phyloP scores from a whole-genome alignment of 768 basidiomycete species.

The Megacollybia marginata region DNA sequence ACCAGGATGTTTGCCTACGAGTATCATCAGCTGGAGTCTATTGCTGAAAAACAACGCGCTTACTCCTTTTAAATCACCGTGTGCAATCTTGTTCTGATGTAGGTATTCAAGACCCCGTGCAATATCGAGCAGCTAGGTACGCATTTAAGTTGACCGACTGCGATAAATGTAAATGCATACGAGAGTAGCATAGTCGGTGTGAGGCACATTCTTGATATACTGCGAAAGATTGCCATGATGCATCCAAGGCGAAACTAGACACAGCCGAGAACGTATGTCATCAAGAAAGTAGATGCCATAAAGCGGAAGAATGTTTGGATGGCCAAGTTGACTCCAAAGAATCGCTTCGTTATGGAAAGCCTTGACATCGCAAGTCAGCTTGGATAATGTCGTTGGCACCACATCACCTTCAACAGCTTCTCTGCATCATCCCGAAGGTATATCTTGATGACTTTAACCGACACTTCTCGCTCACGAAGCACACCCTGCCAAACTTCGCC shows the following conservation, averaged over 20 bases:
- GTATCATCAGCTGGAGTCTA: neutral
- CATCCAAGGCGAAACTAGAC: conserved; percentile 15
- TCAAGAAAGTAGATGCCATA: conserved; percentile 20
- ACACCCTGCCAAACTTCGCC: conserved; percentile 8
- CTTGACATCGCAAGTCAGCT: conserved; percentile 8
- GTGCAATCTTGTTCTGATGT: conserved; percentile 6
- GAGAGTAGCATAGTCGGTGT: too few species aligned
- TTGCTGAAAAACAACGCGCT: neutral
- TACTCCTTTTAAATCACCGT: conserved; percentile 14
- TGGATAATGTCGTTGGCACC: neutral
- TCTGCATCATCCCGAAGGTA: conserved; percentile 2
- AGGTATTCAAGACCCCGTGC: conserved; percentile 10
- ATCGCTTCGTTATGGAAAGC: conserved; percentile 22
- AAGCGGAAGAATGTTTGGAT: conserved; percentile 27
- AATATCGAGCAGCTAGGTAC: conserved; percentile 2
- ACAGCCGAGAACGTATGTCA: neutral
- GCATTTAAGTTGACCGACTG: neutral
- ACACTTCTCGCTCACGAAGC: conserved; percentile 9
- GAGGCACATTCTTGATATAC: conserved; percentile 5
- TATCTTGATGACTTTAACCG: conserved; percentile 8
- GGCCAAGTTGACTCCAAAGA: conserved; percentile 24
- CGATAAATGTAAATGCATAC: conserved; percentile 1
- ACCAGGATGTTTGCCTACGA: conserved; percentile 5
- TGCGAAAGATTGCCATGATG: conserved; percentile 10
- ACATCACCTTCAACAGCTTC: conserved; percentile 2